These are phyloP conservation scores for Monosporascus sp. DNA, from an alignment of 2,329 filamentous ascomycete species.

Conservation along the genomic window DNA sequence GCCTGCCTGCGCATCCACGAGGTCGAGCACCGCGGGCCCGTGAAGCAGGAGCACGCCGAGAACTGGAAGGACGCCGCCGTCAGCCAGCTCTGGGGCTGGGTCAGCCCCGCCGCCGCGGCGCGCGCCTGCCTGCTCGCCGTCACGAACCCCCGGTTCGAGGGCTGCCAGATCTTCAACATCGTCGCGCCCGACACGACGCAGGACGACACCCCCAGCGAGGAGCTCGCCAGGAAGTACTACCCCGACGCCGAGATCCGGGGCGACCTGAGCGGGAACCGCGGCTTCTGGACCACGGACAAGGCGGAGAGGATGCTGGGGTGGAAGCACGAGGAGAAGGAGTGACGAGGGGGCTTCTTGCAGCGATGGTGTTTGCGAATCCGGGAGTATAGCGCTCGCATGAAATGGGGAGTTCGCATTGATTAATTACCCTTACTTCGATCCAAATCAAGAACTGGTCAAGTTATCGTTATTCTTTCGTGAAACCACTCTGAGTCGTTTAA, in stretches of 20 bases:
- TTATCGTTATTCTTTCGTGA: no score
- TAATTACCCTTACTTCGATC: no score
- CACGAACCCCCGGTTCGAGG: slow-evolving; percentile 25
- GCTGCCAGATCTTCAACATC: slow-evolving; percentile 31
- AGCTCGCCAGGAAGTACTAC: slow-evolving; percentile 20
- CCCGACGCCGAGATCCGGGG: slow-evolving; percentile 19
- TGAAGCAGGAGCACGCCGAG: slow-evolving; percentile 26
- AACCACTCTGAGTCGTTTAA: no score
- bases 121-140: slow-evolving; percentile 29
- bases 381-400: no score
- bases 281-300: slow-evolving; percentile 18
- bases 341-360: no score
- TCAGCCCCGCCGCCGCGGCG: slow-evolving; percentile 28
- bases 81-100: slow-evolving; percentile 32
- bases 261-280: slow-evolving; percentile 18
- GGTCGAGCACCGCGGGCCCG: slow-evolving; percentile 24
- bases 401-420: no score
- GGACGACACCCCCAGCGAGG: slow-evolving; percentile 11
- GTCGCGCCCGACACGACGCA: slow-evolving; percentile 27
- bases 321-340: slow-evolving; percentile 12
- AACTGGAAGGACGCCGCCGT: slow-evolving; percentile 30
- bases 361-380: no score
- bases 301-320: slow-evolving; percentile 12
- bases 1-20: slow-evolving; percentile 33
- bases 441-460: no score